phyloP scores from a whole-genome alignment of 129 eudicot species.

The Gnaphalium uliginosum region DNA sequence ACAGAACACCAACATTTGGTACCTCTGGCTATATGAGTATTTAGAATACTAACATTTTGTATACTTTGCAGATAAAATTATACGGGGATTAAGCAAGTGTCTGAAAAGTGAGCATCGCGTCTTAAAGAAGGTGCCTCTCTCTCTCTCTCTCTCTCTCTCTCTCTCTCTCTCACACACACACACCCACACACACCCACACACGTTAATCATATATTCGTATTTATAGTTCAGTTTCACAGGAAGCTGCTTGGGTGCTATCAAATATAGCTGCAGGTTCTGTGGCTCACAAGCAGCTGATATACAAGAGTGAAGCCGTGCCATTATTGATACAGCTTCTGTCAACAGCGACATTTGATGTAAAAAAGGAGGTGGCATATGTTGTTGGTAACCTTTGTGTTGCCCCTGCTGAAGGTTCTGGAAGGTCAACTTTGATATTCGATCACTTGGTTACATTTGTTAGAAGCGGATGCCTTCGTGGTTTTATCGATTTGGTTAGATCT shows the following conservation, averaged over 20 bases:
- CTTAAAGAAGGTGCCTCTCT: constrained; percentile 69
- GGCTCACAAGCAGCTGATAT: constrained; percentile 71
- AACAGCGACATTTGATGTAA: constrained; percentile 73
- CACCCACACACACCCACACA: not conserved
- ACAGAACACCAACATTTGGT: not conserved
- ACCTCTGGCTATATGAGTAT: constrained; percentile 8
- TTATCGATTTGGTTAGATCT: constrained; percentile 81
- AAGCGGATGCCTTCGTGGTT: constrained; percentile 84
- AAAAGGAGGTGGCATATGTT: constrained; percentile 92
- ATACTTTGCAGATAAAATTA: constrained; percentile 50
- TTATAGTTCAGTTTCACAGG: constrained; percentile 46
- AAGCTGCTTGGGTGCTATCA: constrained; percentile 98
- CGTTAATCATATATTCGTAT: not conserved
- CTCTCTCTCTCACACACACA: not conserved
- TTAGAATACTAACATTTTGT: constrained; percentile 5
- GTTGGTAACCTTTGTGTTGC: constrained; percentile 91
- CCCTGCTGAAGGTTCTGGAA: constrained; percentile 70
- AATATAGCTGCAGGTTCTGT: constrained; percentile 90
- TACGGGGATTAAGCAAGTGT: constrained; percentile 75
- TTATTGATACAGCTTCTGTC: constrained; percentile 57
- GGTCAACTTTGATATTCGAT: constrained; percentile 68
- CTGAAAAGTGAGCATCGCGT: constrained; percentile 94
- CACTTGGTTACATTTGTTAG: constrained; percentile 84
- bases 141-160: constrained; percentile 17
- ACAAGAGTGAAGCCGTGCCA: constrained; percentile 66